A percentile compares a stretch with the other conserved stretches of the same genome.
Conservation (phyloP, 805 yeast species). For the Metschnikowia lachancei region DNA sequence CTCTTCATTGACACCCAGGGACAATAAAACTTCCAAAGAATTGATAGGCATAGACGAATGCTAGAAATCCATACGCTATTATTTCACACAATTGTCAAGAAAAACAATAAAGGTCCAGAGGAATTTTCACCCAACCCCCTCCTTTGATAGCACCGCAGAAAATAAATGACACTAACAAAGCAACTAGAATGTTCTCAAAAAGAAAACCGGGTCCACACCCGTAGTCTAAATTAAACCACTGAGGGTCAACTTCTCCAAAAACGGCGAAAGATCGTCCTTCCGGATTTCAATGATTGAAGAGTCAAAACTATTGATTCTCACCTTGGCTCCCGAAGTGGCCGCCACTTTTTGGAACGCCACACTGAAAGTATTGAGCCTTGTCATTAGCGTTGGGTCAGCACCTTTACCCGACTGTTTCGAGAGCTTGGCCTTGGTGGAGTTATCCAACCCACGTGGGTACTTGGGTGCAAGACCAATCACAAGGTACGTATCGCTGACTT, state of each 20-base stretch:
- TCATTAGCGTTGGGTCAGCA: constrained; percentile 39
- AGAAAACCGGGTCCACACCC: too few species aligned
- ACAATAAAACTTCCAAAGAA: too few species aligned
- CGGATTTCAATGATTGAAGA: constrained; percentile 88
- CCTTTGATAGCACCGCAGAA: too few species aligned
- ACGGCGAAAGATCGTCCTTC: constrained; percentile 83
- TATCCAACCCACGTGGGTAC: constrained; percentile 52
- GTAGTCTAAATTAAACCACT: constrained; percentile 52
- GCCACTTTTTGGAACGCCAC: constrained; percentile 90
- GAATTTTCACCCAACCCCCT: too few species aligned
- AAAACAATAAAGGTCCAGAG: too few species aligned
- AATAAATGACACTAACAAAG: too few species aligned
- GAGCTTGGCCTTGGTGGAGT: constrained; percentile 33
- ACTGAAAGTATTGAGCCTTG: constrained; percentile 76
- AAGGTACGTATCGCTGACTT: constrained; percentile 68
- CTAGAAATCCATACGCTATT: too few species aligned
- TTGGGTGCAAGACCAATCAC: constrained; percentile 90
- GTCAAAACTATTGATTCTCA: constrained; percentile 91
- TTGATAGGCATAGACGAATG: too few species aligned
- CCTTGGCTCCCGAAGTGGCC: constrained; percentile 77
- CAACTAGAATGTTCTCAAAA: too few species aligned
- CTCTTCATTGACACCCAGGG: too few species aligned
- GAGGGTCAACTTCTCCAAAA: constrained; percentile 76
- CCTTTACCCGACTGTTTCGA: constrained; percentile 23
- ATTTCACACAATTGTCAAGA: too few species aligned